These are phyloP conservation scores for Candida vartiovaarae DNA, from an alignment of 805 yeast species.

Conservation along the genomic window DNA sequence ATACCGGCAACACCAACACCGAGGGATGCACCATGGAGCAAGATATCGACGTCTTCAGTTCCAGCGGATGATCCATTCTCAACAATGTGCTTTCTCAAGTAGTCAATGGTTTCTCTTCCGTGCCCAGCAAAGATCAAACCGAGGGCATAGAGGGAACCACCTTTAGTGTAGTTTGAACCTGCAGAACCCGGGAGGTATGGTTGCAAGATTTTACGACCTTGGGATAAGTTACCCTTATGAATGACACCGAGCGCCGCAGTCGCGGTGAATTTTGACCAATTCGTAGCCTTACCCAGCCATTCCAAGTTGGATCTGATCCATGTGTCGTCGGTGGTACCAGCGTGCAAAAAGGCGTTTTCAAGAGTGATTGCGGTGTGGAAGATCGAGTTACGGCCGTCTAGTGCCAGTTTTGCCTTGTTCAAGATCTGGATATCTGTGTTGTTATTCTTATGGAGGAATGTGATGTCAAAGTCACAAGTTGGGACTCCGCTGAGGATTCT, in stretches of 20 bases:
- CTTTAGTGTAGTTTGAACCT: conserved; percentile 84
- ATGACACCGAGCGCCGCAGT: conserved; percentile 98
- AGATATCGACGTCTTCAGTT: conserved; percentile 66
- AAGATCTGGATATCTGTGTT: conserved; percentile 79
- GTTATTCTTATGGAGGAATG: conserved; percentile 80
- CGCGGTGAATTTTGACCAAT: conserved; percentile 97
- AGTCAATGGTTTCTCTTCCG: conserved; percentile 80
- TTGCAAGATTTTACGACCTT: conserved; percentile 77
- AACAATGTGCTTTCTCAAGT: conserved; percentile 63
- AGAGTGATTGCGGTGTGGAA: conserved; percentile 95
- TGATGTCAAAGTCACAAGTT: conserved; percentile 85
- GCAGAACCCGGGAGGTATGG: conserved; percentile 86
- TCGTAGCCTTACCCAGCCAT: conserved; percentile 96
- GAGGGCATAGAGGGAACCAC: conserved; percentile 89
- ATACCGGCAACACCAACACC: conserved; percentile 96
- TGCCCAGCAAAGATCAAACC: conserved; percentile 96
- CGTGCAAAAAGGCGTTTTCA: conserved; percentile 89
- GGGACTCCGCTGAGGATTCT: conserved; percentile 85
- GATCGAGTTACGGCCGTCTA: conserved; percentile 89
- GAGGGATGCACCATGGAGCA: conserved; percentile 91
- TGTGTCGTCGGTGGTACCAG: conserved; percentile 93
- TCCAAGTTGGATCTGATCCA: conserved; percentile 87
- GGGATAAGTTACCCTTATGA: conserved; percentile 89
- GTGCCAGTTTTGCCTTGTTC: conserved; percentile 68
- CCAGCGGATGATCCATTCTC: conserved; percentile 58